phyloP scores from a whole-genome alignment of 768 basidiomycete genomes.

The Pulveroboletus frians region DNA sequence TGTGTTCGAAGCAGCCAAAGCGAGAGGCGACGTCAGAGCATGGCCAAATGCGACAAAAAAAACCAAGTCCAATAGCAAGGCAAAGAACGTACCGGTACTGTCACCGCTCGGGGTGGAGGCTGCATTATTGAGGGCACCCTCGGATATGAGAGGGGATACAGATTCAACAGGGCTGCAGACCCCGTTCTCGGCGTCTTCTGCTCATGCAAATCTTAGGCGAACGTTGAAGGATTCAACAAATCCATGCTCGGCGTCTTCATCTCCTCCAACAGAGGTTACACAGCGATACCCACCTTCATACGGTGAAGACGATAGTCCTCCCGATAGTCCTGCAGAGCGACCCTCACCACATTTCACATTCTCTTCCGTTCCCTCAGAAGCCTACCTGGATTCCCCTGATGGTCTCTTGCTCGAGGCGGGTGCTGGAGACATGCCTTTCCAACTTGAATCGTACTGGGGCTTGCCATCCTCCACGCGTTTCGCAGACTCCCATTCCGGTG shows the following conservation, averaged over 20 bases:
- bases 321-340: constrained; percentile 2
- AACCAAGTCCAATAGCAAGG: not conserved
- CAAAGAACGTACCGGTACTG: constrained; percentile 1
- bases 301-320: constrained; percentile 10
- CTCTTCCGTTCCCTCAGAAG: constrained; percentile 16
- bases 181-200: not conserved
- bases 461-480: not conserved
- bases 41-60: constrained; percentile 3
- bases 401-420: not conserved
- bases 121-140: constrained; percentile 16
- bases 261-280: constrained; percentile 26
- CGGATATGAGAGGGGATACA: not conserved
- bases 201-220: constrained; percentile 7
- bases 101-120: constrained; percentile 17
- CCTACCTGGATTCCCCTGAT: constrained; percentile 6
- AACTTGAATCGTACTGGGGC: constrained; percentile 8
- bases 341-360: constrained; percentile 16
- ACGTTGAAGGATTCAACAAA: constrained; percentile 8
- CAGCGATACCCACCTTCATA: constrained; percentile 15
- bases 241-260: constrained; percentile 12
- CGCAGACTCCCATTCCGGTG: constrained; percentile 3
- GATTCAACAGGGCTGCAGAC: not conserved
- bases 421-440: not conserved
- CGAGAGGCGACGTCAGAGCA: constrained; percentile 26
- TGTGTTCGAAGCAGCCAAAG: constrained; percentile 27